phyloP scores from a whole-genome alignment of 495 filamentous ascomycete genomes.

The Xylaria telfairii region DNA sequence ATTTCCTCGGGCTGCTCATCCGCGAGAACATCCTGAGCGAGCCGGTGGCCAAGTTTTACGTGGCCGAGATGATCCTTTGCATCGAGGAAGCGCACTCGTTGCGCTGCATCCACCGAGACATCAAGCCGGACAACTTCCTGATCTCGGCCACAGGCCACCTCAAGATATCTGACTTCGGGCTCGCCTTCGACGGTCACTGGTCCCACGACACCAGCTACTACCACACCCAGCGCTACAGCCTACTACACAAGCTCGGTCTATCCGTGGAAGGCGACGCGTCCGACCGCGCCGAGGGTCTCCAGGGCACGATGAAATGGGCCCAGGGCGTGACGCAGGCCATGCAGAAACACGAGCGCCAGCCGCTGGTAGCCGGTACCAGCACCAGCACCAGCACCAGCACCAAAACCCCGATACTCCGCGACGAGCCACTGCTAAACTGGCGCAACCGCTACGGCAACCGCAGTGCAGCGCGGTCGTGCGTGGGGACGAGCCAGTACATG shows the following conservation, averaged over 20 bases:
- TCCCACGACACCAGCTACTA: constrained; percentile 86
- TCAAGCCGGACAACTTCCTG: constrained; percentile 97
- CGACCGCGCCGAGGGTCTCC: constrained; percentile 65
- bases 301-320: constrained; percentile 54
- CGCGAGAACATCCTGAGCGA: constrained; percentile 82
- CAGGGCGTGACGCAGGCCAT: constrained; percentile 54
- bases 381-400: constrained; percentile 23
- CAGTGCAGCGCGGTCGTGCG: constrained; percentile 79
- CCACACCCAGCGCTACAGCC: constrained; percentile 76
- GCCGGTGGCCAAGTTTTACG: constrained; percentile 78
- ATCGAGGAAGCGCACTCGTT: constrained; percentile 91
- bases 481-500: constrained; percentile 98
- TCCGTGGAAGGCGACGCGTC: constrained; percentile 74
- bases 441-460: constrained; percentile 77
- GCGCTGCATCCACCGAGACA: constrained; percentile 89
- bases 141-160: constrained; percentile 87
- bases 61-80: constrained; percentile 94
- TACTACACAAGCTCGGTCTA: constrained; percentile 78
- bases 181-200: constrained; percentile 96
- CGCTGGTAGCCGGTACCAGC: constrained; percentile 25
- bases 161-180: constrained; percentile 93
- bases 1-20: constrained; percentile 86
- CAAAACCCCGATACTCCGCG: constrained; percentile 27
- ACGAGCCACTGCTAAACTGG: constrained; percentile 73
- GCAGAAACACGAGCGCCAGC: constrained; percentile 55